Evolutionary conservation across 805 yeast genomes (phyloP).

Genomic region (Millerozyma acaciae): DNA sequence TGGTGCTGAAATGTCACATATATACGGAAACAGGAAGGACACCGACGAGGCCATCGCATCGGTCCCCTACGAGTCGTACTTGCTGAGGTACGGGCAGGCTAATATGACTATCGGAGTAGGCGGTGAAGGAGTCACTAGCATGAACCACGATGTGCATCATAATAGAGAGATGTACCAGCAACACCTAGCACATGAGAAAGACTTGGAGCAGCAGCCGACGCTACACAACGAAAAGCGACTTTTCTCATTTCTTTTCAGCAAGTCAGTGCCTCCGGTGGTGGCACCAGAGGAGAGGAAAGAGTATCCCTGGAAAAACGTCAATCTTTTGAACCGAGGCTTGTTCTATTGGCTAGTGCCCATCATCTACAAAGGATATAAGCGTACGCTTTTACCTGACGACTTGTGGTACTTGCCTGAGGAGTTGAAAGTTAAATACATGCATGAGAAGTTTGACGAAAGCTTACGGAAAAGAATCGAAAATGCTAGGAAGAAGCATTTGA

Average conservation of each 20-base stretch:
- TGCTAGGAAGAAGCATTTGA: slow-evolving; percentile 16
- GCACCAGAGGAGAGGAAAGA: slow-evolving; percentile 45
- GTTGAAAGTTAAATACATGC: slow-evolving; percentile 34
- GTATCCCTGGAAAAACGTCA: slow-evolving; percentile 44
- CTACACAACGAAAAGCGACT: slow-evolving; percentile 46
- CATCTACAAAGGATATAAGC: slow-evolving; percentile 36
- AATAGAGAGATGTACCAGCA: too few relatives aligned
- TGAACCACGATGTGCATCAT: too few relatives aligned
- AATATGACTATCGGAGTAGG: too few relatives aligned
- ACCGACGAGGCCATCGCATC: not conserved
- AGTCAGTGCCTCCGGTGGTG: slow-evolving; percentile 49
- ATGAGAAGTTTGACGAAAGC: slow-evolving; percentile 21
- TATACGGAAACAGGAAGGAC: not conserved
- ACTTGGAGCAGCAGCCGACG: slow-evolving; percentile 20
- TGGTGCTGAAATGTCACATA: slow-evolving; percentile 1
- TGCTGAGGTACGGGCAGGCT: not conserved
- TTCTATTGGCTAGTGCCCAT: slow-evolving; percentile 41
- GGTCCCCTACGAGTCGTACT: slow-evolving; percentile 5
- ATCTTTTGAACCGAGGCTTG: slow-evolving; percentile 36
- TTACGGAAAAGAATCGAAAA: slow-evolving; percentile 20
- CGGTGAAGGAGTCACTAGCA: not conserved
- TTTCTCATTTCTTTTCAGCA: slow-evolving; percentile 48
- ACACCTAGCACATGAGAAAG: too few relatives aligned
- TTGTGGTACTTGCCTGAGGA: slow-evolving; percentile 34
- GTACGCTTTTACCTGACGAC: slow-evolving; percentile 36